These are phyloP conservation scores for Hypoxylon crocopeplum DNA, from an alignment of 495 filamentous ascomycete species.

Conservation along the genomic window DNA sequence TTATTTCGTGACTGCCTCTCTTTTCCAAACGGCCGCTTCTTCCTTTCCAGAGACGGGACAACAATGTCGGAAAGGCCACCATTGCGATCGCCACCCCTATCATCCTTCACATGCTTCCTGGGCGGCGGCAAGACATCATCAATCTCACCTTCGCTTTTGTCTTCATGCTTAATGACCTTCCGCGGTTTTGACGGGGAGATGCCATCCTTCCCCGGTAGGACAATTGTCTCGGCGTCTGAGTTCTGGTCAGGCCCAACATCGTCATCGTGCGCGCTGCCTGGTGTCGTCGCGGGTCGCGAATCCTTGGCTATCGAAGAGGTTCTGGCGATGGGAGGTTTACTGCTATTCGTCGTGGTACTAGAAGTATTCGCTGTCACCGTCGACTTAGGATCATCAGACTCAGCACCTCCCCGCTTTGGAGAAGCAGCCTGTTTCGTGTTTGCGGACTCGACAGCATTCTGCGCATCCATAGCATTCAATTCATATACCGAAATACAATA, in stretches of 20 bases:
- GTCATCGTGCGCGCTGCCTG: conserved; percentile 43
- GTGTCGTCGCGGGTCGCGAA: conserved; percentile 14
- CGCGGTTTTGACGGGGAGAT: conserved; percentile 71
- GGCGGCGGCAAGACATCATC: conserved; percentile 41
- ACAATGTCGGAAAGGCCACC: conserved; percentile 41
- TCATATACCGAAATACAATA: conserved; percentile 50
- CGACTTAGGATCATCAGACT: conserved; percentile 48
- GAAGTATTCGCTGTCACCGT: conserved; percentile 42
- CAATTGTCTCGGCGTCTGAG: conserved; percentile 83
- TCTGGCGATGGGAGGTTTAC: conserved; percentile 28
- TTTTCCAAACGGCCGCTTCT: conserved; percentile 53
- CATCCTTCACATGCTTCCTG: conserved; percentile 46
- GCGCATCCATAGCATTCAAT: conserved; percentile 67
- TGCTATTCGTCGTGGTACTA: conserved; percentile 28
- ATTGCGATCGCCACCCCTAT: conserved; percentile 40
- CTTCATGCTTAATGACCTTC: conserved; percentile 75
- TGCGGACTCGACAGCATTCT: conserved; percentile 64
- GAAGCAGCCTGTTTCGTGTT: conserved; percentile 61
- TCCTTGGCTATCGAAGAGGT: conserved; percentile 22
- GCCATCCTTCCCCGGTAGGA: conserved; percentile 75
- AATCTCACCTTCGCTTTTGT: conserved; percentile 62
- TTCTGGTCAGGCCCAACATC: conserved; percentile 61
- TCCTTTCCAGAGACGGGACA: conserved; percentile 48
- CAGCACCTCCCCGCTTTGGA: conserved; percentile 52
- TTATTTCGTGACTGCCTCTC: conserved; percentile 52